Conservation (phyloP, 2,329 filamentous ascomycete genomes). For the Colletotrichum horii region DNA sequence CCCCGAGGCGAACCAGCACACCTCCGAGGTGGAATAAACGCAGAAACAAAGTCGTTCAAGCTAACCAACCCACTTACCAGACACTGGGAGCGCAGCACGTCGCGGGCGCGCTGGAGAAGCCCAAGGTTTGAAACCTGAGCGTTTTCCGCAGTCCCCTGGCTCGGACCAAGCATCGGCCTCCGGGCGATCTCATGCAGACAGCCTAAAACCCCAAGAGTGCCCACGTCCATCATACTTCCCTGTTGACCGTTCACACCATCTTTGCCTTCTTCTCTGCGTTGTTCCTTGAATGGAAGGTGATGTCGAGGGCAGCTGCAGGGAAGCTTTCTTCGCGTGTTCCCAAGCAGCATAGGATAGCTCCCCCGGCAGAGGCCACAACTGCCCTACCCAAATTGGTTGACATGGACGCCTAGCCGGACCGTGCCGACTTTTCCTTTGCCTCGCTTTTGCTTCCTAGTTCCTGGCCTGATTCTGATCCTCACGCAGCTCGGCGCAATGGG, state of each 20-base stretch:
- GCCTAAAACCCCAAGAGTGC: not conserved
- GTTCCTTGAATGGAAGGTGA: not conserved
- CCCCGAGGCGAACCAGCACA: not conserved
- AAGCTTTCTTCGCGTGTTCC: not conserved
- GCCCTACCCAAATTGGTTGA: not conserved
- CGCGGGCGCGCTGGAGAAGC: not conserved
- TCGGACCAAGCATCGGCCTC: slow-evolving; percentile 7
- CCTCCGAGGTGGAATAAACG: not conserved
- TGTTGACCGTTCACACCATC: not conserved
- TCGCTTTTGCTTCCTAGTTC: not conserved
- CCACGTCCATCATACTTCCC: not conserved
- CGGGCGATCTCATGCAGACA: not conserved
- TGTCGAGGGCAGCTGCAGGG: not conserved
- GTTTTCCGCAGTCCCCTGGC: not conserved
- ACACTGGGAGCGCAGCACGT: not conserved
- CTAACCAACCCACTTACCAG: not conserved
- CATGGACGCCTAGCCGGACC: not conserved
- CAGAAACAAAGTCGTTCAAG: not conserved
- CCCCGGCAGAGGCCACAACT: not conserved
- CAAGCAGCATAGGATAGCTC: not conserved
- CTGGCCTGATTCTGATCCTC: not conserved
- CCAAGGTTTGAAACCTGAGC: slow-evolving; percentile 5
- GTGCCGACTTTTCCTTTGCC: slow-evolving; percentile 5
- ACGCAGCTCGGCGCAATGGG: slow-evolving; percentile 5
- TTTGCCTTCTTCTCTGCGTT: not conserved